phyloP scores from a whole-genome alignment of 768 basidiomycete species.

The Suillus placidus region DNA sequence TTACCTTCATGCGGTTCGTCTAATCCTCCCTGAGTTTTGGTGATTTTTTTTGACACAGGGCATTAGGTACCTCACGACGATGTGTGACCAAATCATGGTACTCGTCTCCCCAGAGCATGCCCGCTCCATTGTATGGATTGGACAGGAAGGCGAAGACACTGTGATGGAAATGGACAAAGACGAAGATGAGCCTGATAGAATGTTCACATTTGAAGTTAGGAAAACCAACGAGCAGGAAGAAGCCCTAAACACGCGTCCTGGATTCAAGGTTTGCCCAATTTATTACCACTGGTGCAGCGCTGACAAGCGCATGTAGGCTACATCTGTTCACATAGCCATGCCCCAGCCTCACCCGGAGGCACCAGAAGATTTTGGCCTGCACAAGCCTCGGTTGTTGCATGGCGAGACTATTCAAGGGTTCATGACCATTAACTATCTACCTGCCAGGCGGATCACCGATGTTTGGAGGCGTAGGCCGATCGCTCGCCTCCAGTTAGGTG shows the following conservation, averaged over 20 bases:
- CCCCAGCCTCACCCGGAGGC: constrained; percentile 15
- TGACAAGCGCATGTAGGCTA: constrained; percentile 13
- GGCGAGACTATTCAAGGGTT: constrained; percentile 47
- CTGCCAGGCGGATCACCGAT: constrained; percentile 14
- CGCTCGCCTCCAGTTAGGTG: constrained; percentile 17
- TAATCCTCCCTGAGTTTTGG: background rate
- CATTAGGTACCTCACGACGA: constrained; percentile 58
- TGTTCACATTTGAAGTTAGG: constrained; percentile 55
- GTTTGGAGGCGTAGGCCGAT: background rate
- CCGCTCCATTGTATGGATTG: constrained; percentile 45
- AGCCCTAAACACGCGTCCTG: constrained; percentile 42
- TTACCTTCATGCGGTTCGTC: constrained; percentile 62
- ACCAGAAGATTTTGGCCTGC: constrained; percentile 10
- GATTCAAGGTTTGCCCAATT: constrained; percentile 45
- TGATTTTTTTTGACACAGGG: background rate
- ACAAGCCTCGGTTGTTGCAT: constrained; percentile 35
- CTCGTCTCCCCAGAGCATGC: constrained; percentile 54
- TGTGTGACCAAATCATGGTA: constrained; percentile 56
- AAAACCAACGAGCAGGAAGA: constrained; percentile 63
- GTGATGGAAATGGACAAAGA: constrained; percentile 31
- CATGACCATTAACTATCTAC: constrained; percentile 32
- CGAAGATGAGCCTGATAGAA: constrained; percentile 46
- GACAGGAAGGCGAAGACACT: constrained; percentile 30
- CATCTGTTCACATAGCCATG: constrained; percentile 18
- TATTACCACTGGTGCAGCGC: background rate